phyloP scores from a whole-genome alignment of 345 rosid genomes.

The Brassica incana region DNA sequence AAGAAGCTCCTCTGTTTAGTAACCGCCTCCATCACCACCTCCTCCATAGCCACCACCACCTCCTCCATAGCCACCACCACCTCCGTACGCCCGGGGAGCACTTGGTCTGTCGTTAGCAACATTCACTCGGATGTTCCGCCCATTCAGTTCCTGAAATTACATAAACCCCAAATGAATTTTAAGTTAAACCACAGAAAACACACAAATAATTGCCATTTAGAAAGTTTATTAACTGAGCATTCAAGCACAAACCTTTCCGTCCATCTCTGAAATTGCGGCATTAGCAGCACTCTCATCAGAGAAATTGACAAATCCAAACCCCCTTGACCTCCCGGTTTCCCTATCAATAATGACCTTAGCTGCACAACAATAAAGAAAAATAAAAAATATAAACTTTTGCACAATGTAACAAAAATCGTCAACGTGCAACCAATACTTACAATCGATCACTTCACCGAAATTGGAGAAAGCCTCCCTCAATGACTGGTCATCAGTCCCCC shows the following conservation, averaged over 20 bases:
- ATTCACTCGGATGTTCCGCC: conserved; percentile 62
- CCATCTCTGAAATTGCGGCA: conserved; percentile 63
- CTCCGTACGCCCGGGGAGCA: conserved; percentile 33
- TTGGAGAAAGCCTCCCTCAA: conserved; percentile 53
- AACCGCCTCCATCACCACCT: conserved; percentile 19
- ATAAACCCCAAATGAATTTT: background rate
- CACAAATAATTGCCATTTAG: background rate
- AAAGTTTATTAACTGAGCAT: background rate
- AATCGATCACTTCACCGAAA: conserved; percentile 55
- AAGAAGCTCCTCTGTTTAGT: conserved; percentile 5
- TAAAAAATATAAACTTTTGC: background rate
- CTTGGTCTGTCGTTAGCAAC: conserved; percentile 50
- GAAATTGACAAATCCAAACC: conserved; percentile 71
- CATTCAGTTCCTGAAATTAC: conserved; percentile 54
- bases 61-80: conserved; percentile 14
- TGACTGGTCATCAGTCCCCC: conserved; percentile 45
- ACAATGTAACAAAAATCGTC: background rate
- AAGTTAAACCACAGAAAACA: background rate
- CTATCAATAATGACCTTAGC: conserved; percentile 63
- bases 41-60: conserved; percentile 34
- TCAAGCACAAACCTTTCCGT: conserved; percentile 56
- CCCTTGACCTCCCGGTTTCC: conserved; percentile 72
- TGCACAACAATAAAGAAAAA: conserved; percentile 12
- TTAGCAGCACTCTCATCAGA: conserved; percentile 44
- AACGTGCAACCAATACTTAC: conserved; percentile 13